Base-by-base conservation (phyloP, 257 asterid genomes). In the Scutellaria minor region DNA sequence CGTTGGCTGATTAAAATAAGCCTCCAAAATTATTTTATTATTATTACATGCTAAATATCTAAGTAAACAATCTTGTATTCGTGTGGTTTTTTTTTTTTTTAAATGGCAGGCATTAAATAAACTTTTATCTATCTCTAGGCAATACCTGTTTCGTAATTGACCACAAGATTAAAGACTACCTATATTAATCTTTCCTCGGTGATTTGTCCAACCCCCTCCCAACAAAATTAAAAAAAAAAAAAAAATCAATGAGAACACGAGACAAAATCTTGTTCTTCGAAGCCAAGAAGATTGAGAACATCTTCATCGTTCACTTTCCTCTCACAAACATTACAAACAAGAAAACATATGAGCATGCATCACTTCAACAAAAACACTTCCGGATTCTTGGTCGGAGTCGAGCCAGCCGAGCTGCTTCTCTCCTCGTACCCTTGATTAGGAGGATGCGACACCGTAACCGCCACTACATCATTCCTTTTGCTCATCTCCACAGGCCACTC, bases 401-500 rank as follows among this genome's bases (percentile, higher is more conserved):
- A 80, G 18, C 78, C 24, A 50, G 50, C 66, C 1, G 78, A 71
- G 22, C 66, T 31, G 6, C 18, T 54, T 9, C 31, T 75, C 20
- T 55, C 80, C 20, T 77, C 75, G 22, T 80, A 75, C 6, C 78
- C 79, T 50, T 63, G 80, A 71, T 64, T 71, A 0, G 85, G 87
- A 41, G 90, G 90, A 61, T 85, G 83, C 0, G 87, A 83, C 39
- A 85, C 70, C 0, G 90, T 85, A 35, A 87, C 89, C 2, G 89
- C 89, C 8, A 87, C 89, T 13, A 87, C 73, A 18, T 82, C 87
- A 48, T 27, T 85, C 42, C 73, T 85, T 41, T 65, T 79, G 6
- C 63, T 55, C 80, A 83, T 81, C 47, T 85, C 88, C 0, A 59
- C 50, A 2, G 83, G 68, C 93, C 87, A 87, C 56, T 85, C 84